Conservation (phyloP, 2,329 filamentous ascomycete species). For the Aspergillus felis region DNA sequence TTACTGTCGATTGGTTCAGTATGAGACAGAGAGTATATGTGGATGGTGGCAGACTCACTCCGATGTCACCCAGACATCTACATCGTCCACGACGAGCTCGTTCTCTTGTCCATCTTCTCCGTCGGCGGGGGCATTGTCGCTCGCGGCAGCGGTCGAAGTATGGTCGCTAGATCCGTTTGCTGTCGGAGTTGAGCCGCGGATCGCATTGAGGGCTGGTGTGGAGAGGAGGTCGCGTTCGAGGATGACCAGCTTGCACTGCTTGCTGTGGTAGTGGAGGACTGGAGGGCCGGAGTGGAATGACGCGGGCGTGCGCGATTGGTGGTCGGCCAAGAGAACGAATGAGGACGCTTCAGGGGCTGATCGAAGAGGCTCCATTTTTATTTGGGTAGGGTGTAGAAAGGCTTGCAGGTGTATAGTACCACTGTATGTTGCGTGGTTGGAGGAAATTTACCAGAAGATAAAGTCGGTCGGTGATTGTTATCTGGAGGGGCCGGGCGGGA, state of each 20-base stretch:
- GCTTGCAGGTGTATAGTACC: neutral
- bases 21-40: neutral
- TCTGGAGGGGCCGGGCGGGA: too few species aligned
- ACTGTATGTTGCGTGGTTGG: conserved; percentile 2
- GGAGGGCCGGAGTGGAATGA: conserved; percentile 47
- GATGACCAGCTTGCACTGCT: conserved; percentile 42
- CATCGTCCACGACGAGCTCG: conserved; percentile 35
- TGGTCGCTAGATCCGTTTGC: conserved; percentile 9
- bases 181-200: conserved; percentile 19
- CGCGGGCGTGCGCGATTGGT: conserved; percentile 46
- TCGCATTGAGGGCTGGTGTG: conserved; percentile 30
- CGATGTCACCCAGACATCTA: conserved; percentile 48
- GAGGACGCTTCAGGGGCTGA: conserved; percentile 36
- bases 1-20: conserved; percentile 29
- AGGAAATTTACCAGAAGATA: conserved; percentile 7
- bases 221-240: conserved; percentile 38
- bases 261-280: conserved; percentile 46
- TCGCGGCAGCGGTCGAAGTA: conserved; percentile 6
- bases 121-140: neutral
- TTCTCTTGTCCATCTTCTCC: conserved; percentile 20
- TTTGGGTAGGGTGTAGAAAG: neutral
- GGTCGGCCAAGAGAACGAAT: conserved; percentile 42
- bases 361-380: conserved; percentile 41
- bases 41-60: conserved; percentile 31
- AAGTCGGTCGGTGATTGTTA: too few species aligned